These are phyloP conservation scores for Backusella mclennaniae DNA, from an alignment of 192 early-diverging fungal species.

Conservation along the genomic window DNA sequence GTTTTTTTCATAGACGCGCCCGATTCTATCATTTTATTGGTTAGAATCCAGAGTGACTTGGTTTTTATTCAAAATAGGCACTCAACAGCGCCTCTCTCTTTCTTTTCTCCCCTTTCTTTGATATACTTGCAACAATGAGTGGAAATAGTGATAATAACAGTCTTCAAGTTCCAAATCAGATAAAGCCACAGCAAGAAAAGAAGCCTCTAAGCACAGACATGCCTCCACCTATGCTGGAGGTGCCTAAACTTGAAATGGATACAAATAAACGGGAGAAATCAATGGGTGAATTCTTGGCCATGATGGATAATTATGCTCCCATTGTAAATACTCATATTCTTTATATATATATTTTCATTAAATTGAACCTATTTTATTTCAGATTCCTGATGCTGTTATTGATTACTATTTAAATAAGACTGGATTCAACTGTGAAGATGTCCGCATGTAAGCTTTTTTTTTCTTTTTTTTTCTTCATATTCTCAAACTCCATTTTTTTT, in stretches of 20 bases:
- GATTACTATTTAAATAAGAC: slow-evolving; percentile 84
- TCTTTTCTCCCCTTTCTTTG: neutral
- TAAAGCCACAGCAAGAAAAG: neutral
- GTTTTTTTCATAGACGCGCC: too few species aligned
- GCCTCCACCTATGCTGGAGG: neutral
- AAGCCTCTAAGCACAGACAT: neutral
- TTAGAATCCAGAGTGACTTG: too few species aligned
- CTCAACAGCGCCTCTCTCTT: neutral
- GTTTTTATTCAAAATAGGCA: neutral
- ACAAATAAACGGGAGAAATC: slow-evolving; percentile 21
- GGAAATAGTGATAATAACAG: neutral
- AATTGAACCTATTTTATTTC: neutral
- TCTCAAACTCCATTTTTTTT: neutral
- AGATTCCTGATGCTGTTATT: slow-evolving; percentile 92
- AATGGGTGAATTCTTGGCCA: slow-evolving; percentile 75
- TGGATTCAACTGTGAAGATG: slow-evolving; percentile 80
- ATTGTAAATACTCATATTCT: slow-evolving; percentile 51
- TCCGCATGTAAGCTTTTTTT: slow-evolving; percentile 48
- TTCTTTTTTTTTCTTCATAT: neutral
- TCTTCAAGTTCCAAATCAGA: slow-evolving; percentile 5
- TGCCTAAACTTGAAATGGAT: slow-evolving; percentile 6
- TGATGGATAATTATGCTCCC: slow-evolving; percentile 86
- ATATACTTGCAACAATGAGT: neutral
- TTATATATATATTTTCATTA: neutral
- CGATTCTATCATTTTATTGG: too few species aligned